Percentiles rank a stretch among this genome's conserved stretches.
Conservation (phyloP, 1,139 yeast species). For the Candida sanyaensis region DNA sequence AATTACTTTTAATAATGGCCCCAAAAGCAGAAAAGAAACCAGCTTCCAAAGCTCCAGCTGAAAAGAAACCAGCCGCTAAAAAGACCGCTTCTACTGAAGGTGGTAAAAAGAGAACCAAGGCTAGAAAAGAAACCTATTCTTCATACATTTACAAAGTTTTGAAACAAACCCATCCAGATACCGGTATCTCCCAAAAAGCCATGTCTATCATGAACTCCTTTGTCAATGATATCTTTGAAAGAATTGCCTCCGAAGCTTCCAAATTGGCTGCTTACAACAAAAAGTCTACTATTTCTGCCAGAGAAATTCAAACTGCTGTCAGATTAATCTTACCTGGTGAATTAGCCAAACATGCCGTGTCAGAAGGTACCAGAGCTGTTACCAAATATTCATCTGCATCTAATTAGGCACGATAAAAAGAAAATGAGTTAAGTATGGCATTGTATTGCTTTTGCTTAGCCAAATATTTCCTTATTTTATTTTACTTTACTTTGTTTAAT, state of each 20-base stretch:
- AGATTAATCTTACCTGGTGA: slow-evolving; percentile 99
- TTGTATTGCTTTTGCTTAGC: not conserved
- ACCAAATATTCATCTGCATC: slow-evolving; percentile 96
- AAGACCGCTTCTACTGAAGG: slow-evolving; percentile 83
- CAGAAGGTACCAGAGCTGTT: slow-evolving; percentile 99
- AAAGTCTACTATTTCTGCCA: slow-evolving; percentile 97
- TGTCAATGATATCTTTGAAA: slow-evolving; percentile 93
- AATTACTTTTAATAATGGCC: slow-evolving; percentile 60
- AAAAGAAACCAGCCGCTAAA: slow-evolving; percentile 95
- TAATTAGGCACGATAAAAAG: slow-evolving; percentile 25
- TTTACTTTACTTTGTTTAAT: not conserved
- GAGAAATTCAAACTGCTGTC: slow-evolving; percentile 99
- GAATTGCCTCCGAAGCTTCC: slow-evolving; percentile 97
- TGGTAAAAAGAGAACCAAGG: slow-evolving; percentile 92
- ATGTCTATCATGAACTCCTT: slow-evolving; percentile 99
- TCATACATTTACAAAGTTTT: slow-evolving; percentile 98
- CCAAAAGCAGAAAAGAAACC: slow-evolving; percentile 98
- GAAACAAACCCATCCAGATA: slow-evolving; percentile 99
- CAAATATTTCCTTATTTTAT: not conserved
- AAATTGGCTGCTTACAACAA: slow-evolving; percentile 99
- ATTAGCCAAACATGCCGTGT: slow-evolving; percentile 98
- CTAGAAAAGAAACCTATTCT: slow-evolving; percentile 98
- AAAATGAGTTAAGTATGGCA: too few relatives aligned
- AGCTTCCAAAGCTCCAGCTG: slow-evolving; percentile 98
- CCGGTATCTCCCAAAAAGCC: slow-evolving; percentile 99